These are phyloP conservation scores for Nannizziopsis arthrosporioides DNA, from an alignment of 2,329 filamentous ascomycete genomes.

Conservation along the genomic window DNA sequence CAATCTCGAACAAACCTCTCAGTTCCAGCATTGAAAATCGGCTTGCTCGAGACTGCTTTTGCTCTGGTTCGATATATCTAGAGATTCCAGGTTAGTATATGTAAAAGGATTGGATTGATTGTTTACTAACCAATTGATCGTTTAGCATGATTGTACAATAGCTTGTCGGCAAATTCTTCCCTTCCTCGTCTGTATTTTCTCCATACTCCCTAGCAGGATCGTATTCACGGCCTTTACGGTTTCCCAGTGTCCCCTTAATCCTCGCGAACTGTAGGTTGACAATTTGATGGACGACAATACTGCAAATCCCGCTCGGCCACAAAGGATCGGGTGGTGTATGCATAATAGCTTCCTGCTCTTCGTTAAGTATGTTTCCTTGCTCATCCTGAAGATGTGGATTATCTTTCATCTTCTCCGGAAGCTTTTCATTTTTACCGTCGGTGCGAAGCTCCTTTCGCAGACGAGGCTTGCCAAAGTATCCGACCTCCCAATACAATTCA, in stretches of 20 bases:
- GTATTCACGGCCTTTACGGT: slow-evolving; percentile 72
- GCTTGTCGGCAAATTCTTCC: slow-evolving; percentile 68
- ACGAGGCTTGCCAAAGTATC: slow-evolving; percentile 83
- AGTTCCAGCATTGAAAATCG: slow-evolving; percentile 93
- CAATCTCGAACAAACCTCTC: slow-evolving; percentile 90
- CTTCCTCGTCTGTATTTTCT: slow-evolving; percentile 74
- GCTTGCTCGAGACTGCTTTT: slow-evolving; percentile 86
- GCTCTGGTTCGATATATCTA: slow-evolving; percentile 80
- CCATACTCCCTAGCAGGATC: slow-evolving; percentile 78
- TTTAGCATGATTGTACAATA: slow-evolving; percentile 91
- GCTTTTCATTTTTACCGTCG: slow-evolving; percentile 67
- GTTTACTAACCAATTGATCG: slow-evolving; percentile 50
- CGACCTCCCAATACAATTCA: slow-evolving; percentile 89
- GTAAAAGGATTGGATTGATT: neutral
- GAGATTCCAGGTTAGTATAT: slow-evolving; percentile 1
- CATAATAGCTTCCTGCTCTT: slow-evolving; percentile 70
- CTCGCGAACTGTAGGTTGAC: slow-evolving; percentile 89
- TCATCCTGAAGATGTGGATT: slow-evolving; percentile 73
- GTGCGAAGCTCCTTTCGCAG: slow-evolving; percentile 75
- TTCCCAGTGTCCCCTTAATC: slow-evolving; percentile 64
- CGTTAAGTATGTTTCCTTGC: slow-evolving; percentile 62
- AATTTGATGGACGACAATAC: slow-evolving; percentile 82
- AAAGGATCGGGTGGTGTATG: slow-evolving; percentile 91
- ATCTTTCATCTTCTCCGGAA: slow-evolving; percentile 62
- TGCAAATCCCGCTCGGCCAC: slow-evolving; percentile 84